Percentiles rank a stretch among this genome's conserved stretches.
Conservation (phyloP, 1,284 basidiomycete species). For the Somion occarium region DNA sequence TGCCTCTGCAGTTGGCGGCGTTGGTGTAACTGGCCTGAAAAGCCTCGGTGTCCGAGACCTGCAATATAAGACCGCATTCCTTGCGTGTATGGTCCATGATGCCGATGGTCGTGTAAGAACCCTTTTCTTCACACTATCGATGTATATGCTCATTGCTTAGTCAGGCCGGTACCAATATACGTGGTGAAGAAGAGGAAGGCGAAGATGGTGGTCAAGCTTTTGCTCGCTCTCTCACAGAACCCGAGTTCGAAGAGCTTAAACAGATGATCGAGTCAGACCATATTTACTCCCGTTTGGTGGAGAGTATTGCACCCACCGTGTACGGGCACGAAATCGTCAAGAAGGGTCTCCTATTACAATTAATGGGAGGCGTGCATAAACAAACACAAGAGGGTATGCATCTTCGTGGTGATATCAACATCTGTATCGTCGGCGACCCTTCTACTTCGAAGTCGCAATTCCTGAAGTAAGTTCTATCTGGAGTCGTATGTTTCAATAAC, state of each 20-base stretch:
- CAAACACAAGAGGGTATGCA: slow-evolving; percentile 96
- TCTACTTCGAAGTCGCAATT: slow-evolving; percentile 98
- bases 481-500: background rate
- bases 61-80: slow-evolving; percentile 97
- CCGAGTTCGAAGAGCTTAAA: slow-evolving; percentile 93
- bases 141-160: background rate
- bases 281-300: slow-evolving; percentile 92
- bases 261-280: slow-evolving; percentile 91
- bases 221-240: slow-evolving; percentile 84
- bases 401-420: slow-evolving; percentile 96
- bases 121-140: slow-evolving; percentile 8
- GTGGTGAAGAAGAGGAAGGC: slow-evolving; percentile 79
- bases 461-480: slow-evolving; percentile 63
- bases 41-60: slow-evolving; percentile 92
- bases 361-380: slow-evolving; percentile 99
- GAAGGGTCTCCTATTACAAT: slow-evolving; percentile 94
- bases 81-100: slow-evolving; percentile 97
- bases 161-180: slow-evolving; percentile 78
- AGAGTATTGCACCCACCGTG: slow-evolving; percentile 96
- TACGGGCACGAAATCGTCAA: slow-evolving; percentile 99
- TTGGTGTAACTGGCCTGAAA: slow-evolving; percentile 93
- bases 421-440: slow-evolving; percentile 98
- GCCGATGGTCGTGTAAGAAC: slow-evolving; percentile 81
- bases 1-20: slow-evolving; percentile 71
- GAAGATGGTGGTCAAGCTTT: slow-evolving; percentile 79